Base-by-base conservation (phyloP, 1,284 basidiomycete genomes). In the Fomitopsis pinicola region DNA sequence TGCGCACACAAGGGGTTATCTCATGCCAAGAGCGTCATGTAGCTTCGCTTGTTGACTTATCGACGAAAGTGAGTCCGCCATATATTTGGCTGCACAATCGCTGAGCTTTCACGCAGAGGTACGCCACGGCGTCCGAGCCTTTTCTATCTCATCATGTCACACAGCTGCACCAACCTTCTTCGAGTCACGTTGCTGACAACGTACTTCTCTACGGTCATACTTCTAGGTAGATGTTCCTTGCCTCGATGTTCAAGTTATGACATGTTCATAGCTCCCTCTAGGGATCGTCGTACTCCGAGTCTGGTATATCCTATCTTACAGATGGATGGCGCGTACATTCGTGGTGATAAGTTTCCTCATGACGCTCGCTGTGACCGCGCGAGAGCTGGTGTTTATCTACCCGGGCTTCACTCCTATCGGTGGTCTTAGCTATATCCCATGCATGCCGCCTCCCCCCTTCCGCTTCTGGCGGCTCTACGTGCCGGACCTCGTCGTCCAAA, bases 281-380 rank as follows among this genome's bases (percentile, higher is more conserved):
- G 70, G 61, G 1, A 66, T 71, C 57, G 65, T 72, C 46, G 62
- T 69, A 33, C 62, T 72, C n/a, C 66, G 70, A 8, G 65, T 71
- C 38, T 72, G 69, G 66, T 69, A 70, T 54, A 66, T 72, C 59
- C 71, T 66, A 54, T 64, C 68, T 9, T 64, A 62, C 54, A 63
- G 58, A 48, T 36, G 17, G 14, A 6, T 64, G 15, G 59, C 38
- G 2, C 67, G 69, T 35, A 22, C 50, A 0, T 42, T 66, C 36
- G 57, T 67, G 30, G 57, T 64, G 42, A 58, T 58, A n/a, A 62
- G 60, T 40, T 69, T 63, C 57, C 44, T 63, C n/a, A 56, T 55
- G 6, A n/a, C 62, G 28, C 35, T 58, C 40, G 59, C 60, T 1
- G 45, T 63, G 9, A 59, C 56, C n/a, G 40, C 67, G 5, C 58